Percentiles rank a stretch among this genome's conserved stretches.
These are phyloP conservation scores for Cordyceps cateniannulata DNA, from an alignment of 2,329 filamentous ascomycete genomes.

Conservation along the genomic window DNA sequence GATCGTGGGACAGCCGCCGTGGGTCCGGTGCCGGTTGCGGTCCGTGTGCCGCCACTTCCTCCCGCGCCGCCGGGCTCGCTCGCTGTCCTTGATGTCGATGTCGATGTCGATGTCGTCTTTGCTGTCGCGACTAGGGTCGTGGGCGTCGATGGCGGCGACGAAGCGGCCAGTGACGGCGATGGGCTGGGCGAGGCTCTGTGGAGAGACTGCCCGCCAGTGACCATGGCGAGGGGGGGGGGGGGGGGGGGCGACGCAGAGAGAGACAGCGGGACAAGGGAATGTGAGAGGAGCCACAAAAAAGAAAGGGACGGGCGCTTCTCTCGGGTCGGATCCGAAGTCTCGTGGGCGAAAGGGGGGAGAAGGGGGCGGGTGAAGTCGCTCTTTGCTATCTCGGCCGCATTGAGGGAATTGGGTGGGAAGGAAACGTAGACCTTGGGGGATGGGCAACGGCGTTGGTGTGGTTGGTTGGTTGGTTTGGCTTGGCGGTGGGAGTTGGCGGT, in stretches of 20 bases:
- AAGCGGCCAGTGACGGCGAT: conserved; percentile 2
- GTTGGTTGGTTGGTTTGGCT: not conserved
- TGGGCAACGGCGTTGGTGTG: not conserved
- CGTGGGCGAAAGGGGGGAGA: not conserved
- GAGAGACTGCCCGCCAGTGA: conserved; percentile 3
- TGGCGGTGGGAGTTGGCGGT: no score
- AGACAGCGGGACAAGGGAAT: no score
- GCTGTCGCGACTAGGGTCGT: not conserved
- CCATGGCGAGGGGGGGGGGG: not conserved
- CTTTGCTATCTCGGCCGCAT: not conserved
- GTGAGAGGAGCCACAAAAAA: not conserved
- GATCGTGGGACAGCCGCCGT: not conserved
- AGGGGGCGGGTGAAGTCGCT: not conserved
- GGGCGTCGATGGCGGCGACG: conserved; percentile 3
- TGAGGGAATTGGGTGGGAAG: not conserved
- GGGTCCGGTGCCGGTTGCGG: not conserved
- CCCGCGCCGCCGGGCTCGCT: not conserved
- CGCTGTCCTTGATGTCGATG: not conserved
- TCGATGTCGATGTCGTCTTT: not conserved
- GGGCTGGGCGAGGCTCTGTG: conserved; percentile 12
- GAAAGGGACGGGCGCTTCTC: no score
- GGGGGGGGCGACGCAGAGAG: not conserved
- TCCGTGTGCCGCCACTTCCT: not conserved
- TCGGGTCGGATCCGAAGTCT: not conserved
- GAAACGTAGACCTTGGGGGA: not conserved